Conservation (phyloP, 2,329 filamentous ascomycete genomes). For the Aotearoamyces nothofagi region DNA sequence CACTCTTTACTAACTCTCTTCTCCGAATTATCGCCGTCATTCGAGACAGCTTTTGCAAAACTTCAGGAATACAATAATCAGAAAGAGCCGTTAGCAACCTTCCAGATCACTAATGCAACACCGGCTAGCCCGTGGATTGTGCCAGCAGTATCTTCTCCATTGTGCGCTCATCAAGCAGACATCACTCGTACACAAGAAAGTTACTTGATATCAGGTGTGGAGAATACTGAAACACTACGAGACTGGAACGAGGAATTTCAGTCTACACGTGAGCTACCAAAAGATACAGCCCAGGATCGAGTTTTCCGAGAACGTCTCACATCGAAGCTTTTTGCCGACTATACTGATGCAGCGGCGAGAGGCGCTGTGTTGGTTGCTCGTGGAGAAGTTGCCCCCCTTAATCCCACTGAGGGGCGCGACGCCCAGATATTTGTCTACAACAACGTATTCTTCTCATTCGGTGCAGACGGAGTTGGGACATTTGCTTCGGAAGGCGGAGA, state of each 20-base stretch:
- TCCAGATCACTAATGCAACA: slow-evolving; percentile 90
- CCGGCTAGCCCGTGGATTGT: slow-evolving; percentile 89
- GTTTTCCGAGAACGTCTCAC: slow-evolving; percentile 90
- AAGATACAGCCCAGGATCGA: slow-evolving; percentile 84
- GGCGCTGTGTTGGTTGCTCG: slow-evolving; percentile 85
- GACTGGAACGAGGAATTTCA: slow-evolving; percentile 99
- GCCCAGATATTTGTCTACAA: slow-evolving; percentile 99
- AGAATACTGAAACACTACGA: slow-evolving; percentile 84
- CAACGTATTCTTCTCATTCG: slow-evolving; percentile 99
- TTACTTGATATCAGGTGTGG: slow-evolving; percentile 76
- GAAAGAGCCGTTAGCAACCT: slow-evolving; percentile 79
- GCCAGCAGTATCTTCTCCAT: slow-evolving; percentile 45
- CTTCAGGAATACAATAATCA: slow-evolving; percentile 75
- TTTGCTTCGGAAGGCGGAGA: slow-evolving; percentile 95
- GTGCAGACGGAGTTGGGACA: slow-evolving; percentile 91
- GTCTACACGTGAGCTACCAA: slow-evolving; percentile 85
- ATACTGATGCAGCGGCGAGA: slow-evolving; percentile 85
- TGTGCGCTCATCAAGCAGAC: slow-evolving; percentile 64
- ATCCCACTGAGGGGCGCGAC: slow-evolving; percentile 83
- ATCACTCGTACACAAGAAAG: slow-evolving; percentile 84
- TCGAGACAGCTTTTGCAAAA: slow-evolving; percentile 57
- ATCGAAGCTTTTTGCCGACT: slow-evolving; percentile 94
- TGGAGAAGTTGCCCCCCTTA: slow-evolving; percentile 83
- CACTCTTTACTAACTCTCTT: slow-evolving; percentile 82
- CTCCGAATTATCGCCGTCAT: slow-evolving; percentile 67